Evolutionary conservation across 768 basidiomycete species (phyloP), one percentile per base, ranked within the genome.

Genomic region (Trametes cubensis): DNA sequence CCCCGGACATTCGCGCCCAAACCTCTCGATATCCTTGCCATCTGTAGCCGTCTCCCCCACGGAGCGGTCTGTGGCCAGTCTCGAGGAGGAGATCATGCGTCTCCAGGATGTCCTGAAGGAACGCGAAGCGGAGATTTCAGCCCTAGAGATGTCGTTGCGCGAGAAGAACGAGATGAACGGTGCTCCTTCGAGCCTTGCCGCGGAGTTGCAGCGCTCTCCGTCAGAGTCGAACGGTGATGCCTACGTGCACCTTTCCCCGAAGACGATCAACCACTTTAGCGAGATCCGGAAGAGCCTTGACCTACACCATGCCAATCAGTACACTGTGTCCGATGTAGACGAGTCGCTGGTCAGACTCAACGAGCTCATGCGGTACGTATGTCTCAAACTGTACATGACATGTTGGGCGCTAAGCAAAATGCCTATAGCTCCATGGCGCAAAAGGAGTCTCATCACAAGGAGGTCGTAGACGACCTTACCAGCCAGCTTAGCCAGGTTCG

Each of bases 71-170:
- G 86, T 87, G 7, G 79, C 83, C 18, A 95, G 94, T 72, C 81
- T 97, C 62, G 95, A 97, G 75, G 89, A 90, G 69, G 96, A 98
- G 75, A 93, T 98, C 61, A 95, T 94, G 89, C 87, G 95, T 60
- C 77, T 98, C 46, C 96, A 98, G 73, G 89, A 94, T 69, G 93
- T 94, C 38, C 80, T 98, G 62, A 90, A 87, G 71, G 91, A 94
- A 65, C 84, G 95, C 51, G 96, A 98, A 74, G 81, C 86, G n/a
- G 96, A 98, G 75, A 98, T 98, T 52, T 78, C 81, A 49, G 74
- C 81, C 28, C 81, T 97, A 15, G 95, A 96, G 71, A 66, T 73
- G 41, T 78, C 77, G 20, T 66, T 87, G 61, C 76, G 77, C 68
- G 77, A 76, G 61, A 78, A 74, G 65, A 77, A 41, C 61, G 59